Percentiles rank a stretch among this genome's conserved stretches.
Evolutionary conservation across 2,329 filamentous ascomycete species (phyloP).

Genomic region (Aureobasidium sp.): DNA sequence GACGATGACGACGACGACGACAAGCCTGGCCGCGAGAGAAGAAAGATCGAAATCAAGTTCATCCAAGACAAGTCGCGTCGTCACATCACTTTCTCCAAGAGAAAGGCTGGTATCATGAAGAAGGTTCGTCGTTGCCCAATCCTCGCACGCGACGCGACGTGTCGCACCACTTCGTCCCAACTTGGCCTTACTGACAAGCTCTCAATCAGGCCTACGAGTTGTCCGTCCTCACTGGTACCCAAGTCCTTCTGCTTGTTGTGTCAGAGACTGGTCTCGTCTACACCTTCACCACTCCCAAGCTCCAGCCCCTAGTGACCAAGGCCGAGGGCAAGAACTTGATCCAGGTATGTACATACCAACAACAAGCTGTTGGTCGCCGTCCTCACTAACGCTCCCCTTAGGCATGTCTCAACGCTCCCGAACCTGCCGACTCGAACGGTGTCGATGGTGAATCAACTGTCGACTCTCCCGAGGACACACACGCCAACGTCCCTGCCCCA

Average conservation of each 20-base stretch:
- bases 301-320: constrained; percentile 96
- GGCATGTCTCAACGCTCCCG: constrained; percentile 94
- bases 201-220: constrained; percentile 71
- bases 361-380: neutral
- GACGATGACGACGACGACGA: constrained; percentile 97
- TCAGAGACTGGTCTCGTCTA: constrained; percentile 97
- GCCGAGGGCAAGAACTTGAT: constrained; percentile 99
- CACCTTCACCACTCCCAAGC: constrained; percentile 95
- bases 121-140: constrained; percentile 54
- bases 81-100: constrained; percentile 99
- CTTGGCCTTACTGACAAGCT: constrained; percentile 9
- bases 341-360: constrained; percentile 53
- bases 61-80: constrained; percentile 99
- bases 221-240: constrained; percentile 93
- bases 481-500: constrained; percentile 44
- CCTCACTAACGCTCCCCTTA: constrained; percentile 37
- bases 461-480: constrained; percentile 85
- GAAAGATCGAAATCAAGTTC: constrained; percentile 99
- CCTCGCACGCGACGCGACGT: constrained; percentile 12
- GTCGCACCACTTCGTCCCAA: neutral
- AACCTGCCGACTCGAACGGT: constrained; percentile 66
- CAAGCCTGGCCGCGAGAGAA: constrained; percentile 92
- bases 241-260: constrained; percentile 91
- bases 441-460: constrained; percentile 47
- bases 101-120: constrained; percentile 99